phyloP scores from a whole-genome alignment of 2,329 filamentous ascomycete genomes.

The Epichloe hybrida region DNA sequence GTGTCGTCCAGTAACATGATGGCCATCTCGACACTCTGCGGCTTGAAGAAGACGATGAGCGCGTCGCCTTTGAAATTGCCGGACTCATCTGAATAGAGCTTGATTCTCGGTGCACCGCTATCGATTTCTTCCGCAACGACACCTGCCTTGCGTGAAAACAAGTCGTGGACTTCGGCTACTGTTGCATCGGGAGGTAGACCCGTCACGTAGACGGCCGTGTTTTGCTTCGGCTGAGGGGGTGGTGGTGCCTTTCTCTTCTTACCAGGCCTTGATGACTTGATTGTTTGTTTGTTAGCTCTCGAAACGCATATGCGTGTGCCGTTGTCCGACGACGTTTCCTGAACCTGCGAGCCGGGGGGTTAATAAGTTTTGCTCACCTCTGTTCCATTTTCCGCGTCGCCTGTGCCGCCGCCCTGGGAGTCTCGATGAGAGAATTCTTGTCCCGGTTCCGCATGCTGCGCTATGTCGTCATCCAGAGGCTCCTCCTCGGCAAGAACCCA shows the following conservation, averaged over 20 bases:
- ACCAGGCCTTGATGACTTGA: slow-evolving; percentile 18
- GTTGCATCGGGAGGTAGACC: slow-evolving; percentile 71
- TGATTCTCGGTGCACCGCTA: slow-evolving; percentile 75
- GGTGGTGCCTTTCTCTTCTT: slow-evolving; percentile 30
- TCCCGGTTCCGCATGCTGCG: neutral
- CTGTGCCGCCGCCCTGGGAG: slow-evolving; percentile 10
- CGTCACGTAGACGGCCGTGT: slow-evolving; percentile 87
- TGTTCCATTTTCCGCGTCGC: slow-evolving; percentile 21
- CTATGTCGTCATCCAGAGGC: slow-evolving; percentile 21
- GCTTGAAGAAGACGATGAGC: slow-evolving; percentile 86
- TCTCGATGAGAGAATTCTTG: neutral
- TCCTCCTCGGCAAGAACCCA: slow-evolving; percentile 58
- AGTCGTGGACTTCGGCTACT: slow-evolving; percentile 63
- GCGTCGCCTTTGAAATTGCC: slow-evolving; percentile 90
- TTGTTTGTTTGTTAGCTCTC: neutral
- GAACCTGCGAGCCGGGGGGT: too few relatives aligned
- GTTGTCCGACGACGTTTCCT: too few relatives aligned
- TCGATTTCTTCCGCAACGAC: slow-evolving; percentile 93
- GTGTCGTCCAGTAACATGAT: slow-evolving; percentile 71
- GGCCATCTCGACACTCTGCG: slow-evolving; percentile 79
- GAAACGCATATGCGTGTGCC: neutral
- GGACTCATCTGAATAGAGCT: slow-evolving; percentile 72
- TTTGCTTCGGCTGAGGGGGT: slow-evolving; percentile 45
- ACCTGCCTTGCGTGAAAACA: slow-evolving; percentile 74
- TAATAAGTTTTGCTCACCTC: slow-evolving; percentile 26